These are phyloP conservation scores for button mushroom (Agaricus bisporus) DNA, from an alignment of 768 basidiomycete genomes.

Conservation along the genomic window DNA sequence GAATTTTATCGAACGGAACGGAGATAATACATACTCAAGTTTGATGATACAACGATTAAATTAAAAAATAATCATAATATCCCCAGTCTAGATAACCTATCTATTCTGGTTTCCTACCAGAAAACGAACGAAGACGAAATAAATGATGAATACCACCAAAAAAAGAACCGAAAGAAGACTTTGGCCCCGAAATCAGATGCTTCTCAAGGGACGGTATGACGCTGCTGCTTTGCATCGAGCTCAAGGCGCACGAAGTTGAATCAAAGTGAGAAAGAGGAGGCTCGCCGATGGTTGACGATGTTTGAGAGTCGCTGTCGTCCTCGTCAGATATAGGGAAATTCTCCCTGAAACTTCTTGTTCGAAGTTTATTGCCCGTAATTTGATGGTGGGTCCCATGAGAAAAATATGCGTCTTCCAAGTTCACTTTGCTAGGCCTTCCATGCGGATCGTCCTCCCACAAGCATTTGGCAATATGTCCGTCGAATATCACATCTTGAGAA, in stretches of 20 bases:
- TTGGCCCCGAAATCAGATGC: background rate
- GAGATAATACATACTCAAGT: background rate
- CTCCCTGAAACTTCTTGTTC: too few relatives aligned
- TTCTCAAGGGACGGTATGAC: background rate
- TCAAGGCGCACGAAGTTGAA: slow-evolving; percentile 16
- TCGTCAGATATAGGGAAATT: background rate
- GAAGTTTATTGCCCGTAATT: slow-evolving; percentile 7
- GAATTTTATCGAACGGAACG: too few relatives aligned
- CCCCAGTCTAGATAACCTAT: background rate
- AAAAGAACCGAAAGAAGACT: background rate
- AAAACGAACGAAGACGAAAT: slow-evolving; percentile 3
- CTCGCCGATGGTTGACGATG: background rate
- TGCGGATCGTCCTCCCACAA: slow-evolving; percentile 62
- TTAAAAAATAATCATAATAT: background rate
- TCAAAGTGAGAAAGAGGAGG: slow-evolving; percentile 13
- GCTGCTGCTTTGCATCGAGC: slow-evolving; percentile 15
- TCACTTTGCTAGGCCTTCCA: slow-evolving; percentile 12
- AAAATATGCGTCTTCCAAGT: slow-evolving; percentile 5
- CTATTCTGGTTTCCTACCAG: background rate
- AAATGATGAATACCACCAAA: background rate
- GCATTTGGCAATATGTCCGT: slow-evolving; percentile 75
- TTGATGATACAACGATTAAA: background rate
- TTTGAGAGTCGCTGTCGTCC: too few relatives aligned
- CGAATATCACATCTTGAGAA: slow-evolving; percentile 68
- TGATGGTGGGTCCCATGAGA: slow-evolving; percentile 11